Conservation (phyloP, 164 flowering plant species). For the Cinnamomum chago region DNA sequence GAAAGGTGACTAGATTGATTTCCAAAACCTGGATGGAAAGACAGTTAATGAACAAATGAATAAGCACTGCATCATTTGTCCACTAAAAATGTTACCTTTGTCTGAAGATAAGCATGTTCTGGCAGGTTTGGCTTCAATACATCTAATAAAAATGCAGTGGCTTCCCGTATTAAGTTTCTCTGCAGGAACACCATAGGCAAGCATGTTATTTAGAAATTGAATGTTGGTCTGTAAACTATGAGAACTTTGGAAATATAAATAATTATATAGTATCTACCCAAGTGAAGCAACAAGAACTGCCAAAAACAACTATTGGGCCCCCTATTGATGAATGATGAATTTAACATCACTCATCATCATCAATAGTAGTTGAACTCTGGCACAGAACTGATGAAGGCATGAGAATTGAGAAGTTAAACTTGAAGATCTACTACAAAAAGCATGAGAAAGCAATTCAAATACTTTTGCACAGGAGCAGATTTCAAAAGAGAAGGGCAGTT, state of each 20-base stretch:
- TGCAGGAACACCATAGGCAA: conserved; percentile 15
- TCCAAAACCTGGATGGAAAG: conserved; percentile 71
- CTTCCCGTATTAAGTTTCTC: conserved; percentile 90
- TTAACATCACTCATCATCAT: no score
- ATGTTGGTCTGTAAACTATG: neutral
- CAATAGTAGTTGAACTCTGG: no score
- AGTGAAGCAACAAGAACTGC: neutral
- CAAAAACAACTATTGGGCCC: neutral
- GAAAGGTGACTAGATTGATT: conserved; percentile 95
- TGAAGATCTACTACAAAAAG: no score
- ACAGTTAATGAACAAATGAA: neutral
- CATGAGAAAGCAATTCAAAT: no score
- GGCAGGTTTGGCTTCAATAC: conserved; percentile 79
- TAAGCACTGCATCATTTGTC: neutral
- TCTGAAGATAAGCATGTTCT: conserved; percentile 69
- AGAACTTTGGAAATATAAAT: neutral
- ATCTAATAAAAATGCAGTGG: conserved; percentile 76
- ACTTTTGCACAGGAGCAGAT: no score
- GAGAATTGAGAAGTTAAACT: no score
- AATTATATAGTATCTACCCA: neutral
- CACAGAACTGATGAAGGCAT: no score
- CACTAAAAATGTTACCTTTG: conserved; percentile 44
- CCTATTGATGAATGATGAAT: neutral
- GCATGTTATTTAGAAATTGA: neutral
- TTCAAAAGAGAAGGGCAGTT: no score